Evolutionary conservation across 2,329 filamentous ascomycete species (phyloP).

Genomic region (Colletotrichum magnum): DNA sequence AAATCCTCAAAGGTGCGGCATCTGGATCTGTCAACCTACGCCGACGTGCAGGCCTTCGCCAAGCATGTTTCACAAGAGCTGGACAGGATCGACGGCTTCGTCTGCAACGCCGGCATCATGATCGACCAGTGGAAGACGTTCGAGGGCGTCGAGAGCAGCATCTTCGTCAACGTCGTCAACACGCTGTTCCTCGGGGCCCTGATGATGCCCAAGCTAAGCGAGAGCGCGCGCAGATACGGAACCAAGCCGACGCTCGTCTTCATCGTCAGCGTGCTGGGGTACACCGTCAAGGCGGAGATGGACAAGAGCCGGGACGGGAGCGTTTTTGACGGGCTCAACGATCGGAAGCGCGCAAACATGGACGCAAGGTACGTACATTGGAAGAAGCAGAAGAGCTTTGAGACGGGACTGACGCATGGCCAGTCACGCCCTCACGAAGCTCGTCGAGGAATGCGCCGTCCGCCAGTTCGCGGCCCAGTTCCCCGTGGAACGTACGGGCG

Average conservation of each 20-base stretch:
- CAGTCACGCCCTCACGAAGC: conserved; percentile 48
- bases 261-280: conserved; percentile 37
- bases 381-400: not conserved
- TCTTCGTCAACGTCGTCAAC: conserved; percentile 53
- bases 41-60: conserved; percentile 54
- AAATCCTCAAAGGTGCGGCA: conserved; percentile 35
- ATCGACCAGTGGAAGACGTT: conserved; percentile 49
- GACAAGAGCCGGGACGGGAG: conserved; percentile 40
- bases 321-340: conserved; percentile 50
- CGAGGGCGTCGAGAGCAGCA: conserved; percentile 63
- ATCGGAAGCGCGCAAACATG: conserved; percentile 39
- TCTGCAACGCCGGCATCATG: conserved; percentile 54
- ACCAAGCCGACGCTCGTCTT: conserved; percentile 46
- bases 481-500: conserved; percentile 46
- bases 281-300: conserved; percentile 38
- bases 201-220: conserved; percentile 46
- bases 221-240: conserved; percentile 43
- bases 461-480: conserved; percentile 46
- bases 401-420: too few relatives aligned
- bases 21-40: conserved; percentile 56
- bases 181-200: conserved; percentile 45
- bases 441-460: conserved; percentile 45
- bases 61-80: conserved; percentile 47
- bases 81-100: conserved; percentile 53
- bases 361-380: conserved; percentile 6